A percentile compares a stretch with the other conserved stretches of the same genome.
Evolutionary conservation across 2,329 filamentous ascomycete species (phyloP).

Genomic region (Cryphonectria naterciae): DNA sequence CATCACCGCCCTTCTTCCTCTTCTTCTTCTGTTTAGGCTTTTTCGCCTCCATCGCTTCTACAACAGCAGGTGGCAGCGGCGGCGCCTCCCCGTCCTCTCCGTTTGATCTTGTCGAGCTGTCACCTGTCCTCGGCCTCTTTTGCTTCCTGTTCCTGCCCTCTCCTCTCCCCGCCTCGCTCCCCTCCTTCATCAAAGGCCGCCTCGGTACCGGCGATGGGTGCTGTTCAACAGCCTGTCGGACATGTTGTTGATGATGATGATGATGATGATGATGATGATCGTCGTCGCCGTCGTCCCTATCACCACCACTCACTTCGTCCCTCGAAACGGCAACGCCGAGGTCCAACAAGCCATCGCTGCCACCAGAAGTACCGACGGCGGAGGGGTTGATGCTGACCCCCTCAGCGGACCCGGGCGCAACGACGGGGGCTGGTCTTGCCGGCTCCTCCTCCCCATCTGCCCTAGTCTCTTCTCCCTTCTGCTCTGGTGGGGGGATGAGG

Average conservation of each 20-base stretch:
- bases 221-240: not conserved
- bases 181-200: slow-evolving; percentile 5
- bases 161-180: slow-evolving; percentile 27
- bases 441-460: not conserved
- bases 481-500: slow-evolving; percentile 37
- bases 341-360: slow-evolving; percentile 19
- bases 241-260: slow-evolving; percentile 1
- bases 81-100: slow-evolving; percentile 12
- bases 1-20: slow-evolving; percentile 63
- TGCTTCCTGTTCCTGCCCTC: slow-evolving; percentile 24
- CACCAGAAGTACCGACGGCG: not conserved
- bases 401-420: not conserved
- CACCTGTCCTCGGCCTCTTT: slow-evolving; percentile 12
- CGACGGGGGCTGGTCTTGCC: not conserved
- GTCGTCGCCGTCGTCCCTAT: not conserved
- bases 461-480: not conserved
- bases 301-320: slow-evolving; percentile 30
- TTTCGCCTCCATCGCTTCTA: slow-evolving; percentile 44
- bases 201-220: not conserved
- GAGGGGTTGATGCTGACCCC: slow-evolving; percentile 24
- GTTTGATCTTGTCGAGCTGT: not conserved
- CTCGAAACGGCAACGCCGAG: slow-evolving; percentile 34
- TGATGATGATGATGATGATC: not conserved
- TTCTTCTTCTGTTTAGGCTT: slow-evolving; percentile 53
- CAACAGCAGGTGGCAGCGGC: slow-evolving; percentile 42